phyloP scores from a whole-genome alignment of 805 yeast species.

The Zygosaccharomyces gambellarensis region DNA sequence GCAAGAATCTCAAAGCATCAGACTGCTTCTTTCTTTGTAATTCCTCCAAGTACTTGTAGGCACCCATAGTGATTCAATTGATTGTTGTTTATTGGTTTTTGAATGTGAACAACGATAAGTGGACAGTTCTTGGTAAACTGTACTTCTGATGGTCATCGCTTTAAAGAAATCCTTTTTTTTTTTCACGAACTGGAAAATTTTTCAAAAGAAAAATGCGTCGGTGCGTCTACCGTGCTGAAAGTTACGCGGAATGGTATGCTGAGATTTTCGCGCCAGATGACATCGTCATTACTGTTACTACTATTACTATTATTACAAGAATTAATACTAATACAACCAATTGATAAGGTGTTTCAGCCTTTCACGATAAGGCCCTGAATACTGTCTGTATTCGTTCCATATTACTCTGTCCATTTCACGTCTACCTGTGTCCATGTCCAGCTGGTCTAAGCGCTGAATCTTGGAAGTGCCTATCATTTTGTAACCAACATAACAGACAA shows the following conservation, averaged over 20 bases:
- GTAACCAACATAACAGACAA: constrained; percentile 48
- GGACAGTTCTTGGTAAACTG: background rate
- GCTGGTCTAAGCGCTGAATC: constrained; percentile 61
- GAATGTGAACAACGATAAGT: background rate
- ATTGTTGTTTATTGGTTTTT: constrained; percentile 5
- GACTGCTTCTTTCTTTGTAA: constrained; percentile 99
- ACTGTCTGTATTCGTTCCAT: constrained; percentile 68
- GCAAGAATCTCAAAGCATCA: constrained; percentile 97
- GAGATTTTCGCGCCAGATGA: background rate
- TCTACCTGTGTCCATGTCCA: constrained; percentile 80
- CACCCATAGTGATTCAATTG: constrained; percentile 69
- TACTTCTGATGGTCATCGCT: constrained; percentile 5
- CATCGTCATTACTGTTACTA: constrained; percentile 8
- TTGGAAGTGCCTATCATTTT: constrained; percentile 58
- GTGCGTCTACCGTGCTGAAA: background rate
- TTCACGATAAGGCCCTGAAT: constrained; percentile 33
- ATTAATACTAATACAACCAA: constrained; percentile 29
- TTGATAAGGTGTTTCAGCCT: constrained; percentile 25
- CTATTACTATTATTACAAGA: too few species aligned
- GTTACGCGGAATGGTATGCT: constrained; percentile 1
- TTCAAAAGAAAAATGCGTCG: constrained; percentile 3
- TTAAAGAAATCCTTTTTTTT: background rate
- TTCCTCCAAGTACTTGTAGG: constrained; percentile 99
- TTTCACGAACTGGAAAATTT: background rate
- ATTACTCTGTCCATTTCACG: constrained; percentile 74